These are phyloP conservation scores for Cladorrhinum sp. DNA, from an alignment of 2,329 filamentous ascomycete species.

Conservation along the genomic window DNA sequence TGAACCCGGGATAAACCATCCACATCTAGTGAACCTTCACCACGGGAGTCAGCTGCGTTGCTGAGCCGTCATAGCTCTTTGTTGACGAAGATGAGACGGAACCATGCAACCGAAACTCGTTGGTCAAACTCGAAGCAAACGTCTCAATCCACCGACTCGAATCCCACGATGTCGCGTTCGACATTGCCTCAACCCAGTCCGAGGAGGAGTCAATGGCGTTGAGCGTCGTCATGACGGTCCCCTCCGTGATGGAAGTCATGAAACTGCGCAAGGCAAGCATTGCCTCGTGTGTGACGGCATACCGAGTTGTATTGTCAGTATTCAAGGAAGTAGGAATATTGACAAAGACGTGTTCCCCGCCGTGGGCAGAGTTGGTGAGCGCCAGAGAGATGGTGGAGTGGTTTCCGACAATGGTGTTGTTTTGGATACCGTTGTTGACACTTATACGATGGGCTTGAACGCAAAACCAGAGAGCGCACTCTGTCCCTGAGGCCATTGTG, in stretches of 20 bases:
- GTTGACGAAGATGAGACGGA: conserved; percentile 12
- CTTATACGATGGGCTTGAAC: conserved; percentile 33
- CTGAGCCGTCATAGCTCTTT: conserved; percentile 30
- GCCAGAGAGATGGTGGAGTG: conserved; percentile 33
- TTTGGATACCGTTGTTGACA: conserved; percentile 30
- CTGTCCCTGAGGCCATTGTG: conserved; percentile 1
- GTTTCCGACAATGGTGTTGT: conserved; percentile 25
- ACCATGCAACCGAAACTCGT: conserved; percentile 36
- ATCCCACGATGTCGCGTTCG: conserved; percentile 31
- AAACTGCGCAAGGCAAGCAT: conserved; percentile 33
- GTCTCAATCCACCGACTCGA: conserved; percentile 33
- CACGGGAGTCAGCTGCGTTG: conserved; percentile 31
- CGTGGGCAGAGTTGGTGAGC: conserved; percentile 26
- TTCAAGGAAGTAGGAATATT: conserved; percentile 33
- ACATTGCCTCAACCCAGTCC: conserved; percentile 39
- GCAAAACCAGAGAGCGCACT: conserved; percentile 40
- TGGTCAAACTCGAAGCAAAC: conserved; percentile 36
- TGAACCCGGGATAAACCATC: conserved; percentile 35
- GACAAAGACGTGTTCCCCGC: conserved; percentile 33
- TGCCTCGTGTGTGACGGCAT: conserved; percentile 33
- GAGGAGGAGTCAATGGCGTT: conserved; percentile 34
- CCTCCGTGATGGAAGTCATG: conserved; percentile 32
- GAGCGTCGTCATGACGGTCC: conserved; percentile 32
- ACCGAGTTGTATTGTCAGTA: conserved; percentile 26
- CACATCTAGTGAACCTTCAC: conserved; percentile 37